Percentiles rank a stretch among this genome's conserved stretches.
Conservation (phyloP, 768 basidiomycete species). For the Kwoniella sp. region DNA sequence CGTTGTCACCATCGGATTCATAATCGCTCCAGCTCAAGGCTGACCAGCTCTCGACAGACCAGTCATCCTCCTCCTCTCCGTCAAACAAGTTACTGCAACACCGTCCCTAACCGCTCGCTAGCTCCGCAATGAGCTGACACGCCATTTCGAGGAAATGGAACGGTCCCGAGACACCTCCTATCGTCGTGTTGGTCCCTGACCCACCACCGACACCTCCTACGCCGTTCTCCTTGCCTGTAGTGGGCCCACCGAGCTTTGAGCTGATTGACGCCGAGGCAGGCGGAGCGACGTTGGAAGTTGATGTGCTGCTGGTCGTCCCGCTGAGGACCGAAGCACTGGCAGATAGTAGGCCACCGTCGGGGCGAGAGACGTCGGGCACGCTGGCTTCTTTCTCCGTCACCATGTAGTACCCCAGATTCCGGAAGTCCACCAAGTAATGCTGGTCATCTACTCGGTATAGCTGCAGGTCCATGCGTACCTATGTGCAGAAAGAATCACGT, state of each 20-base stretch:
- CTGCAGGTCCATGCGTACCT: conserved; percentile 97
- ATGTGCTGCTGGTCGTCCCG: neutral
- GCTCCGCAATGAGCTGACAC: conserved; percentile 86
- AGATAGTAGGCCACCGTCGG: neutral
- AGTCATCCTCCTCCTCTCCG: neutral
- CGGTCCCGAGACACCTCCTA: conserved; percentile 62
- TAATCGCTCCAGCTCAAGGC: no score
- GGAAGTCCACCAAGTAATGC: conserved; percentile 97
- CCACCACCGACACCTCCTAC: neutral
- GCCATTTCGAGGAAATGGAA: conserved; percentile 98
- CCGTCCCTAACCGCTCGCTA: conserved; percentile 61
- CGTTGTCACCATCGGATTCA: no score
- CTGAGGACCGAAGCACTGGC: conserved; percentile 8
- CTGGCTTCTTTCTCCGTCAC: conserved; percentile 34
- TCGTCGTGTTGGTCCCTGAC: conserved; percentile 23
- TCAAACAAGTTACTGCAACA: neutral
- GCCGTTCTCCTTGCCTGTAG: conserved; percentile 11
- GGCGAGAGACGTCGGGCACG: conserved; percentile 20
- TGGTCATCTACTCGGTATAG: conserved; percentile 93
- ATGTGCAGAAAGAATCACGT: conserved; percentile 4
- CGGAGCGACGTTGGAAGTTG: neutral
- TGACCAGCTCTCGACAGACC: no score
- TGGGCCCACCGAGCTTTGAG: neutral
- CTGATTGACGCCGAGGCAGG: neutral
- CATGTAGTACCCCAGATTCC: conserved; percentile 89